phyloP scores from a whole-genome alignment of 2,329 filamentous ascomycete species.

The Microdochium bolleyi region DNA sequence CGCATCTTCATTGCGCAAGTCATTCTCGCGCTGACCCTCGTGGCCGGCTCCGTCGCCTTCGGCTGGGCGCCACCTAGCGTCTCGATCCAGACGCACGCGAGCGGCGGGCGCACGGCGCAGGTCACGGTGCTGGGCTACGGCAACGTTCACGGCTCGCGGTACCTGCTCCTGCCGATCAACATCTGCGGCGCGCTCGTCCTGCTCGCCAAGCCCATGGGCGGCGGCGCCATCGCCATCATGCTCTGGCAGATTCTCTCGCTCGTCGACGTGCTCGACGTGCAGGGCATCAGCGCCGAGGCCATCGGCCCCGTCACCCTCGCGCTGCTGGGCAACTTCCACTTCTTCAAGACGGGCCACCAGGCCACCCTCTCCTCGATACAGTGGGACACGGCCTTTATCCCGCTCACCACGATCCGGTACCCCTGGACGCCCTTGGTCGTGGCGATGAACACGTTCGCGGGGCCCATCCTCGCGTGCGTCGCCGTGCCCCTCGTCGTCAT shows the following conservation, averaged over 20 bases:
- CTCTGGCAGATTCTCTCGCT: slow-evolving; percentile 83
- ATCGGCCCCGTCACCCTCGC: slow-evolving; percentile 81
- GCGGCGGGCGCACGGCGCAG: slow-evolving; percentile 36
- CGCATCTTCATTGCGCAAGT: slow-evolving; percentile 75
- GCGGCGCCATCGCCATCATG: slow-evolving; percentile 72
- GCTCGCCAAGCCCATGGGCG: slow-evolving; percentile 91
- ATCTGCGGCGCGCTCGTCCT: slow-evolving; percentile 70
- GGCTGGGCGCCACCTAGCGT: slow-evolving; percentile 81
- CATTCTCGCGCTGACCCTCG: slow-evolving; percentile 70
- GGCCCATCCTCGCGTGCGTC: slow-evolving; percentile 74
- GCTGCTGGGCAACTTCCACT: slow-evolving; percentile 87
- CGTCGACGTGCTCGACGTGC: slow-evolving; percentile 55
- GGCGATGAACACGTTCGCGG: slow-evolving; percentile 78
- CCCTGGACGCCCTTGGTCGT: slow-evolving; percentile 84
- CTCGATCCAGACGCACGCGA: slow-evolving; percentile 52
- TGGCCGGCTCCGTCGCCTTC: slow-evolving; percentile 79
- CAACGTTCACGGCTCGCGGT: slow-evolving; percentile 87
- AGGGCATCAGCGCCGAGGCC: slow-evolving; percentile 53
- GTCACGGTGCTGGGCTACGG: slow-evolving; percentile 85
- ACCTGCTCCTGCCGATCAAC: slow-evolving; percentile 75
- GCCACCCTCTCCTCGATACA: slow-evolving; percentile 82
- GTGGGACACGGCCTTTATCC: slow-evolving; percentile 93
- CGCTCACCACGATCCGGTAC: slow-evolving; percentile 73
- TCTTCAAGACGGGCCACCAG: slow-evolving; percentile 97
- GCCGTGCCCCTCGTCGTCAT: slow-evolving; percentile 74